Conservation (phyloP, 2,329 filamentous ascomycete genomes). For the Parasarocladium wereldwijsianum region DNA sequence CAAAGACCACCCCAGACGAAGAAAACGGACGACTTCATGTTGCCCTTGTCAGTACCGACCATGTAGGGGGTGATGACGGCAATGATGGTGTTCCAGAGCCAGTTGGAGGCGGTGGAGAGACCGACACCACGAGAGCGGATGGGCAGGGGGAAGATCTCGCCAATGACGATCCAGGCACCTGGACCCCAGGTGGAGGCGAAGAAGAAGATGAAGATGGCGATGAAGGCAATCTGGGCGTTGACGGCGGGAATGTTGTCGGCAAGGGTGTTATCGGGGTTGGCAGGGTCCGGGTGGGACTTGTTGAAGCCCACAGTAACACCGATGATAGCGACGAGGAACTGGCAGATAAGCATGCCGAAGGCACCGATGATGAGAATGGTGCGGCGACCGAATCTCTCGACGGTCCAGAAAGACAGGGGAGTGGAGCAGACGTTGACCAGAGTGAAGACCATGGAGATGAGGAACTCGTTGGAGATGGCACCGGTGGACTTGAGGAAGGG, state of each 20-base stretch:
- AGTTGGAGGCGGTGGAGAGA: slow-evolving; percentile 79
- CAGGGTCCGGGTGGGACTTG: slow-evolving; percentile 30
- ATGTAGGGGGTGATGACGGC: slow-evolving; percentile 62
- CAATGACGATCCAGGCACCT: slow-evolving; percentile 67
- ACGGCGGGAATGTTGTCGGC: slow-evolving; percentile 42
- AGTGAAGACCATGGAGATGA: slow-evolving; percentile 75
- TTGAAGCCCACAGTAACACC: slow-evolving; percentile 47
- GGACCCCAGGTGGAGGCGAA: slow-evolving; percentile 85
- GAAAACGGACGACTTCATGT: slow-evolving; percentile 57
- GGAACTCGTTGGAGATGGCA: slow-evolving; percentile 63
- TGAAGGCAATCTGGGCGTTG: slow-evolving; percentile 69
- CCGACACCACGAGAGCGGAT: slow-evolving; percentile 80
- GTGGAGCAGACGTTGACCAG: slow-evolving; percentile 80
- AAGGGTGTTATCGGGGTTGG: slow-evolving; percentile 19
- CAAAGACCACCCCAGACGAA: slow-evolving; percentile 63
- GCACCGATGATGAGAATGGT: slow-evolving; percentile 67
- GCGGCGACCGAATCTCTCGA: slow-evolving; percentile 72
- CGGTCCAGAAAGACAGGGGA: slow-evolving; percentile 73
- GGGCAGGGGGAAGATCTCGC: slow-evolving; percentile 80
- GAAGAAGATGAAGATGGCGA: slow-evolving; percentile 86
- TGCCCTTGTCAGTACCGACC: slow-evolving; percentile 43
- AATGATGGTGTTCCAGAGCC: slow-evolving; percentile 73
- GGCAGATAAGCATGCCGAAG: slow-evolving; percentile 68
- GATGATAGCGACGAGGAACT: slow-evolving; percentile 73
- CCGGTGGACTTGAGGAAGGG: slow-evolving; percentile 70